A percentile compares a stretch with the other conserved stretches of the same genome.
These are phyloP conservation scores for Echium plantagineum DNA, from an alignment of 257 asterid genomes.

Conservation along the genomic window DNA sequence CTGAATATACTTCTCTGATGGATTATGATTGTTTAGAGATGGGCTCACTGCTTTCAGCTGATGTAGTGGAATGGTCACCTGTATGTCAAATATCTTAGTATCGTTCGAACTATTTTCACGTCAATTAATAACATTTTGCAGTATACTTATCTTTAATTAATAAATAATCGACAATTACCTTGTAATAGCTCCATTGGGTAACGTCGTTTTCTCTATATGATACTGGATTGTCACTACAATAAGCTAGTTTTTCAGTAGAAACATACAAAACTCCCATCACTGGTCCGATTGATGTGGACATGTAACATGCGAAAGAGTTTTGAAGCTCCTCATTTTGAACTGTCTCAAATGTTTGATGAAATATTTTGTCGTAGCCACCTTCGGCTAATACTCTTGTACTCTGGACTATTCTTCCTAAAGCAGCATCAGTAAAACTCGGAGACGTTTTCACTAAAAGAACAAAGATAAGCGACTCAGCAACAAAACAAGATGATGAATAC, in stretches of 20 bases:
- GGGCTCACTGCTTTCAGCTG: conserved; percentile 76
- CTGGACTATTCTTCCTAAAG: conserved; percentile 82
- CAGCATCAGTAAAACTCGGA: conserved; percentile 89
- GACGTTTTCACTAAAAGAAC: conserved; percentile 65
- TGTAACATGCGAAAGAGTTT: conserved; percentile 70
- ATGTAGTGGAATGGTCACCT: conserved; percentile 70
- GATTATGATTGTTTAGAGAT: conserved; percentile 50
- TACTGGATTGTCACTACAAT: conserved; percentile 82
- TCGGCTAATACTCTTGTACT: conserved; percentile 79
- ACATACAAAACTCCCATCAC: conserved; percentile 69
- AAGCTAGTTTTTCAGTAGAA: conserved; percentile 79
- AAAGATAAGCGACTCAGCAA: conserved; percentile 2
- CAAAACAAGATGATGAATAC: no score
- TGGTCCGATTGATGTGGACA: conserved; percentile 94
- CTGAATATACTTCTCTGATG: conserved; percentile 81
- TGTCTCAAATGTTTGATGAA: conserved; percentile 70
- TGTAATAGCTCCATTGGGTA: conserved; percentile 73
- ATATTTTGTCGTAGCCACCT: conserved; percentile 91
- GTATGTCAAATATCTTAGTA: no score
- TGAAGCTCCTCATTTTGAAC: conserved; percentile 63
- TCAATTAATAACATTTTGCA: no score
- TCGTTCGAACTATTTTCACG: no score
- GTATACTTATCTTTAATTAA: no score
- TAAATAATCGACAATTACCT: no score
- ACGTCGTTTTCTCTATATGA: conserved; percentile 59